These are phyloP conservation scores for Bimuria novae-zelandiae DNA, from an alignment of 2,329 filamentous ascomycete genomes.

Conservation along the genomic window DNA sequence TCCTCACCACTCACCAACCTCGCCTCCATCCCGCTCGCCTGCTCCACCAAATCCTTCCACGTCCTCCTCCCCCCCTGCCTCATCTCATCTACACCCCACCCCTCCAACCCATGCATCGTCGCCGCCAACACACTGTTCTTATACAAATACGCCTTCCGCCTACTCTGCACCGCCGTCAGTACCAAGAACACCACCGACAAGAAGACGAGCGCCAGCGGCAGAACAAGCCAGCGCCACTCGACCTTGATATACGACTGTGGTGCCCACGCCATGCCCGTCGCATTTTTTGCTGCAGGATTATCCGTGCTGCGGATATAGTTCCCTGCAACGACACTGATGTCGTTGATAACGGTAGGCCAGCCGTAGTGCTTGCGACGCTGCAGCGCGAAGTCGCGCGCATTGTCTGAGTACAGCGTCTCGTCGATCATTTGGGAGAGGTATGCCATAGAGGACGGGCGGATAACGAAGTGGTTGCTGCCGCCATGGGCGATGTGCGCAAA, in stretches of 20 bases:
- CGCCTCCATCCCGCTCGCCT: neutral
- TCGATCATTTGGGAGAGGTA: neutral
- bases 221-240: neutral
- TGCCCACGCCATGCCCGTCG: neutral
- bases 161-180: neutral
- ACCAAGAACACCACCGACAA: neutral
- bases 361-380: neutral
- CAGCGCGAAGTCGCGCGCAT: neutral
- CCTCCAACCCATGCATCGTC: neutral
- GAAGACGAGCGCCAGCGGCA: neutral
- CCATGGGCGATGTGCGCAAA: neutral
- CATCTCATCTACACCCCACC: neutral
- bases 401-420: neutral
- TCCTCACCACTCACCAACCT: neutral
- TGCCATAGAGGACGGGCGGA: neutral
- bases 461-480: neutral
- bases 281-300: neutral
- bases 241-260: neutral
- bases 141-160: neutral
- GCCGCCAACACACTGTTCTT: neutral
- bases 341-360: neutral
- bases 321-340: neutral
- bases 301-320: neutral
- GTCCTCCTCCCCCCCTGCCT: neutral
- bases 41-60: neutral